Percentiles rank a stretch among this genome's conserved stretches.
phyloP scores from a whole-genome alignment of 176 grass and related monocot genomes.

The Bothriochloa decipiens region DNA sequence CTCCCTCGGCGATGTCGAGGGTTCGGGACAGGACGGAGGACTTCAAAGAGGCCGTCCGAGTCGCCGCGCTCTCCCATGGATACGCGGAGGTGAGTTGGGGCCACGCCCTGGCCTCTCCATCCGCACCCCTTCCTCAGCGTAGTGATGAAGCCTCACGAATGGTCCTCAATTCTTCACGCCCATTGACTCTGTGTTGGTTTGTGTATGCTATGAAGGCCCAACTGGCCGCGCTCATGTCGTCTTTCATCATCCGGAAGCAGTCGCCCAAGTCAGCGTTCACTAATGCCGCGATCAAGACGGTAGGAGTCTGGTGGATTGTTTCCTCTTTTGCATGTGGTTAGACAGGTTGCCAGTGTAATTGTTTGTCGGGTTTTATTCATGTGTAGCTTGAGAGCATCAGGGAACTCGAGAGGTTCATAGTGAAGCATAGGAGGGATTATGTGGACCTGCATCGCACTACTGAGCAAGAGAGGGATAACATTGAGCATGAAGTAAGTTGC shows the following conservation, averaged over 20 bases:
- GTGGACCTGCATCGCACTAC: conserved; percentile 87
- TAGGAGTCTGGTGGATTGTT: conserved; percentile 23
- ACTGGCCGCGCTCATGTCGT: conserved; percentile 71
- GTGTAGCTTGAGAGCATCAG: conserved; percentile 80
- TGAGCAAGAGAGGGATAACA: conserved; percentile 90
- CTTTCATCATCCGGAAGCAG: conserved; percentile 89
- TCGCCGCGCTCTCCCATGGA: conserved; percentile 61
- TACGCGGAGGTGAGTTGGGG: conserved; percentile 66
- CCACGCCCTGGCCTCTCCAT: not conserved
- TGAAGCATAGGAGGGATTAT: conserved; percentile 89
- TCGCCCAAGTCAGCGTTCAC: conserved; percentile 61
- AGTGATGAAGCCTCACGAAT: not conserved
- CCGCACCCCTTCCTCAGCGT: not conserved
- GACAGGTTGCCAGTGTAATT: conserved; percentile 15
- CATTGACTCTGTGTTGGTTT: not conserved
- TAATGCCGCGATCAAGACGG: conserved; percentile 87
- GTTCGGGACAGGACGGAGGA: conserved; percentile 83
- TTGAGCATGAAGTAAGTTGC: conserved; percentile 91
- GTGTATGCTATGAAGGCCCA: conserved; percentile 54
- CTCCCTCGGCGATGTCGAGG: conserved; percentile 61
- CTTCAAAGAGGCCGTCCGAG: conserved; percentile 72
- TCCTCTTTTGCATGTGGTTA: not conserved
- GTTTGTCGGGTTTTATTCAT: conserved; percentile 24
- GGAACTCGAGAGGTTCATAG: conserved; percentile 81
- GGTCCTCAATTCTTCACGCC: not conserved